Base-by-base conservation (phyloP, 2,329 filamentous ascomycete genomes). In the Aspergillus felis region DNA sequence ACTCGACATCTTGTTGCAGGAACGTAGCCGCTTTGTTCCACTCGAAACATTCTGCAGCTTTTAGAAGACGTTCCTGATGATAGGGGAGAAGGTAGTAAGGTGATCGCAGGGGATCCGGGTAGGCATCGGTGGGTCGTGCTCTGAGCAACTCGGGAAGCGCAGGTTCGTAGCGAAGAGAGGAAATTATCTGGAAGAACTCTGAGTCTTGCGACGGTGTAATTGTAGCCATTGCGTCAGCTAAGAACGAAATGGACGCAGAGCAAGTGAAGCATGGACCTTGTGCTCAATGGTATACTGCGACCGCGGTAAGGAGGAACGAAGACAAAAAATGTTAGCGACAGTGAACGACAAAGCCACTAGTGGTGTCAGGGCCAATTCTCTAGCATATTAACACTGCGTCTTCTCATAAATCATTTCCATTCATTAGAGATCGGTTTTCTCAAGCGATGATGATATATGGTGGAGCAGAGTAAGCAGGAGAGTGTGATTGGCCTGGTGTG, bases 51-150 rank as follows among this genome's bases (percentile, higher is more conserved):
- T 76, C 68, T 25, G 81, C 79, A 47, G 82, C 79, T 66, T 79
- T 82, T n/a, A 91, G 79, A 70, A 96, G 83, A 54, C 92, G 87
- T 70, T 92, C 88, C 49, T 86, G 84, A 71, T 96, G 92, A 64
- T 87, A 87, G 57, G 86, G 80, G 17, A 94, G 82, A 81, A 95
- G 91, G 73, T 95, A 95, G 64, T 91, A 87, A 0, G 87, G 83
- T 8, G 85, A 89, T 6, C 70, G 71, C 35, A 68, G 65, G 55
- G 74, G 72, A 58, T 65, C 57, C 9, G 77, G 74, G 38, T 80
- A 73, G 57, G 60, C 64, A 25, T 69, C 66, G 66, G 65, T 58
- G 48, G 62, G 65, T 14, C 62, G 68, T 55, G 66, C 68, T 24
- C 61, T 60, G 41, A 64, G 53, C 7, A 65, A 63, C 7, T 74